phyloP scores from a whole-genome alignment of 495 filamentous ascomycete genomes.

The Xylaria castorea region DNA sequence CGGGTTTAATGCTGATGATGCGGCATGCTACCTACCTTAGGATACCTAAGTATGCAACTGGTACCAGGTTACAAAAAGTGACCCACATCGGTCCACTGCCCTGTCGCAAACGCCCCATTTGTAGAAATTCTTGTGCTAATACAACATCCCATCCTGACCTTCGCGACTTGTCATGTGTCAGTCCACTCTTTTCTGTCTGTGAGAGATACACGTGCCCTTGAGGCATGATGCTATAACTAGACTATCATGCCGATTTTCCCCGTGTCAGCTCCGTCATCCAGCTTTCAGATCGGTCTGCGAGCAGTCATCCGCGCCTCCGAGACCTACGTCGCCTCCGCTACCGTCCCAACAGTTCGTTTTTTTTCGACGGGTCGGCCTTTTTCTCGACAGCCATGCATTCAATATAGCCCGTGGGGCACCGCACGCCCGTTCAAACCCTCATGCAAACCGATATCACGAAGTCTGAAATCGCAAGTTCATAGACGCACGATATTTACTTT shows the following conservation, averaged over 20 bases:
- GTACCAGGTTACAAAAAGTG: neutral
- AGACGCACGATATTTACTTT: slow-evolving; percentile 40
- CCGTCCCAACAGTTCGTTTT: slow-evolving; percentile 25
- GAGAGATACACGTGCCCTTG: slow-evolving; percentile 19
- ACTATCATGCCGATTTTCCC: slow-evolving; percentile 40
- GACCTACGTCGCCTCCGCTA: slow-evolving; percentile 25
- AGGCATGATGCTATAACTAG: slow-evolving; percentile 38
- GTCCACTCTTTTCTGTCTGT: slow-evolving; percentile 19
- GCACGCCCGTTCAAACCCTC: slow-evolving; percentile 18
- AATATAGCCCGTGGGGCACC: slow-evolving; percentile 31
- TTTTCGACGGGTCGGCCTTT: slow-evolving; percentile 31
- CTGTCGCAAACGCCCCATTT: slow-evolving; percentile 13
- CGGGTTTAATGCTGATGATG: neutral
- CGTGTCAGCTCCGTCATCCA: slow-evolving; percentile 33
- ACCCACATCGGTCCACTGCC: slow-evolving; percentile 15
- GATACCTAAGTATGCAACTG: neutral
- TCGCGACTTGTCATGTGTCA: slow-evolving; percentile 26
- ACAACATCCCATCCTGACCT: neutral
- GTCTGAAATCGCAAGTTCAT: slow-evolving; percentile 31
- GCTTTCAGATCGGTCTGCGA: slow-evolving; percentile 40
- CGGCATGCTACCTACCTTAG: neutral
- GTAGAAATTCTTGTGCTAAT: slow-evolving; percentile 18
- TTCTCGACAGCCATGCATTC: slow-evolving; percentile 28
- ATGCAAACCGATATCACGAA: slow-evolving; percentile 15
- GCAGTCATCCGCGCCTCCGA: slow-evolving; percentile 35